Evolutionary conservation across 1,139 yeast species (phyloP).

Genomic region (Sugiyamaella grinbergsii): DNA sequence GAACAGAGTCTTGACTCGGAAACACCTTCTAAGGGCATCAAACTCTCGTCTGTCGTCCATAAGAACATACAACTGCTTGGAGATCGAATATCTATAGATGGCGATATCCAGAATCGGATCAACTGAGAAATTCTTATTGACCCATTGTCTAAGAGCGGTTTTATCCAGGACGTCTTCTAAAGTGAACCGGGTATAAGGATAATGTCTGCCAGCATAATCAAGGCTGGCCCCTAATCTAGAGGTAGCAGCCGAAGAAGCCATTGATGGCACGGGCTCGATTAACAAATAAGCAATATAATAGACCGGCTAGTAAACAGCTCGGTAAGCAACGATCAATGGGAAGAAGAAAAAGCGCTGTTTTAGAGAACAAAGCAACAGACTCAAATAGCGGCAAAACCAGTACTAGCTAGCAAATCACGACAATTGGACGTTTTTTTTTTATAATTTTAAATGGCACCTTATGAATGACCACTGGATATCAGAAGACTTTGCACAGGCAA

Average conservation of each 20-base stretch:
- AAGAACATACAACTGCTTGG: slow-evolving; percentile 46
- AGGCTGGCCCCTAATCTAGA: neutral
- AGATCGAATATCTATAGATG: slow-evolving; percentile 34
- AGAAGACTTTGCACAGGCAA: no score
- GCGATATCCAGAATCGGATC: slow-evolving; percentile 8
- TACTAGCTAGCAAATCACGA: no score
- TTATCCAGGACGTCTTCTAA: slow-evolving; percentile 5
- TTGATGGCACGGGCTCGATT: no score
- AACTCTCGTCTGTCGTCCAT: slow-evolving; percentile 50
- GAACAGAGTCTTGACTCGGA: slow-evolving; percentile 42
- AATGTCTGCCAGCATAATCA: slow-evolving; percentile 7
- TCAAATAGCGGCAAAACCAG: no score
- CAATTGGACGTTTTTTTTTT: no score
- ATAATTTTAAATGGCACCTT: no score
- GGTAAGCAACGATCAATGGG: no score
- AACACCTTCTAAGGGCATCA: slow-evolving; percentile 50
- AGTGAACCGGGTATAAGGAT: neutral
- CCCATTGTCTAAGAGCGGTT: slow-evolving; percentile 3
- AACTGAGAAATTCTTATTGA: slow-evolving; percentile 6
- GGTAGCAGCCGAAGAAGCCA: neutral
- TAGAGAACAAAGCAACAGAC: no score
- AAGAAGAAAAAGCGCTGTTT: no score
- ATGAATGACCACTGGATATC: no score
- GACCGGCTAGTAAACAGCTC: no score
- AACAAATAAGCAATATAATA: no score